phyloP scores from a whole-genome alignment of 345 rosid species.

The Combretum micranthum region DNA sequence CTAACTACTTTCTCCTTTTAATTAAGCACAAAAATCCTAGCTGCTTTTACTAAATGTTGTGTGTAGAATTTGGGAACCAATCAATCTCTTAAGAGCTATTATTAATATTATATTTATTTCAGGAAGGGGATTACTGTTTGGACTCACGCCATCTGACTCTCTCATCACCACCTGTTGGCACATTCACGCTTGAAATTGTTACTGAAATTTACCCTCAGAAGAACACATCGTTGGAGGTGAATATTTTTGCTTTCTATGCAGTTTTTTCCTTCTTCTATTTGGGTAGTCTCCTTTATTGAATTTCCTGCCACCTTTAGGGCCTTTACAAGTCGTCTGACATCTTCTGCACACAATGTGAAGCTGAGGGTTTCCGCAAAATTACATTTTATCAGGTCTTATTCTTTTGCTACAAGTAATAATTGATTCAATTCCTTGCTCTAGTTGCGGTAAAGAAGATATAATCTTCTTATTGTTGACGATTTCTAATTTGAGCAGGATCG shows the following conservation, averaged over 20 bases:
- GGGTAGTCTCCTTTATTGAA: conserved; percentile 1
- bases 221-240: conserved; percentile 90
- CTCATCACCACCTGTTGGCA: conserved; percentile 49
- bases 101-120: background rate
- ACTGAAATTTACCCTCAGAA: conserved; percentile 82
- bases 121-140: conserved; percentile 64
- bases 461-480: conserved; percentile 5
- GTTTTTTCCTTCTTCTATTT: conserved; percentile 1
- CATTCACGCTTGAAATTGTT: conserved; percentile 67
- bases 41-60: too few species aligned
- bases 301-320: conserved; percentile 38
- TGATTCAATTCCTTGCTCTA: background rate
- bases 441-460: background rate
- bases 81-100: background rate
- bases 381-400: conserved; percentile 81
- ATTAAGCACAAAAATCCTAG: too few species aligned
- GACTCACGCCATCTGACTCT: conserved; percentile 69
- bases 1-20: too few species aligned
- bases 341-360: conserved; percentile 98
- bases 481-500: conserved; percentile 58
- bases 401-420: background rate
- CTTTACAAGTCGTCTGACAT: conserved; percentile 92
- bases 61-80: too few species aligned
- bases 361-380: conserved; percentile 94
- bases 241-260: background rate